Evolutionary conservation across 208 protist species (phyloP).

Genomic region (Trypanosoma avium): DNA sequence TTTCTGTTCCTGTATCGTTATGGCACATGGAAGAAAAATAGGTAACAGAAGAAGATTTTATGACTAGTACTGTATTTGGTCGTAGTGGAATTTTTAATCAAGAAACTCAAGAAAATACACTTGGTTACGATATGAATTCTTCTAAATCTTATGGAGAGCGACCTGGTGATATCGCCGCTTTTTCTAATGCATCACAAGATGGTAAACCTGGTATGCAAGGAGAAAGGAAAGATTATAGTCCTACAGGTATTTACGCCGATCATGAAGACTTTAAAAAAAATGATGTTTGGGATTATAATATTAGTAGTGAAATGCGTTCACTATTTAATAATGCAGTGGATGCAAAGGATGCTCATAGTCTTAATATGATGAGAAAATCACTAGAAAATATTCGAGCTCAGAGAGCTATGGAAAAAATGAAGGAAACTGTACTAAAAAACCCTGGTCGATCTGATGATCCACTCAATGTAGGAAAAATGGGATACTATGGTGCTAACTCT

Average conservation of each 20-base stretch:
- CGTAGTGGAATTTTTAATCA: slow-evolving; percentile 83
- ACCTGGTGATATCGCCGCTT: slow-evolving; percentile 61
- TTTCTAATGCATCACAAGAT: slow-evolving; percentile 40
- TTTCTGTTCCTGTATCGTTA: slow-evolving; percentile 77
- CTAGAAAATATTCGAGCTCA: slow-evolving; percentile 83
- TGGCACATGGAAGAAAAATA: slow-evolving; percentile 92
- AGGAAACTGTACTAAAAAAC: slow-evolving; percentile 76
- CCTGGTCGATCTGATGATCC: slow-evolving; percentile 32
- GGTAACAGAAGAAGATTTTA: slow-evolving; percentile 89
- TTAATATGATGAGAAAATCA: slow-evolving; percentile 86
- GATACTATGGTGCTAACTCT: slow-evolving; percentile 49
- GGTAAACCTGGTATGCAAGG: slow-evolving; percentile 73
- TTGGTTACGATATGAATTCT: slow-evolving; percentile 87
- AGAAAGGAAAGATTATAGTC: slow-evolving; percentile 80
- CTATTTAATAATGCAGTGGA: slow-evolving; percentile 72
- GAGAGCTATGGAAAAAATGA: slow-evolving; percentile 84
- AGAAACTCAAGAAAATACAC: slow-evolving; percentile 81
- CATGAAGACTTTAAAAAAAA: slow-evolving; percentile 82
- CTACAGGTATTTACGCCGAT: slow-evolving; percentile 73
- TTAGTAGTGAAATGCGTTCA: slow-evolving; percentile 72
- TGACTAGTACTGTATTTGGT: slow-evolving; percentile 79
- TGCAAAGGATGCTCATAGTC: slow-evolving; percentile 70
- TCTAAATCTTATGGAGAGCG: slow-evolving; percentile 76
- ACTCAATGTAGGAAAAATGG: slow-evolving; percentile 40
- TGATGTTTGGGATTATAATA: slow-evolving; percentile 81